Conservation (phyloP, 257 asterid species). For the Nicotiana obtusifolia region DNA sequence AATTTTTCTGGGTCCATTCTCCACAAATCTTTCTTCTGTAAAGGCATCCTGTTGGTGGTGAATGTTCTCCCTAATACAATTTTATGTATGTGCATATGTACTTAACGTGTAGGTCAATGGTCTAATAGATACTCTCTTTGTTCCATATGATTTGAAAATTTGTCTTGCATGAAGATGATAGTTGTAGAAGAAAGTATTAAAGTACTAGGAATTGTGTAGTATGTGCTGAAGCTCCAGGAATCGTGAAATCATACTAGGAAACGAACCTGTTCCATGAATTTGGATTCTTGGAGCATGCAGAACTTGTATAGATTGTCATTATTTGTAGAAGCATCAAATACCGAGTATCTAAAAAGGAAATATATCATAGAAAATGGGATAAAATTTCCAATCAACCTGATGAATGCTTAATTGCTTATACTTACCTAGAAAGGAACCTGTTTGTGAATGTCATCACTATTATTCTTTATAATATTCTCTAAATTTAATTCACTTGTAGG, state of each 20-base stretch:
- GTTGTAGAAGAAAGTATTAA: neutral
- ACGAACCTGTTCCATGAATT: neutral
- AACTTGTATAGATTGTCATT: neutral
- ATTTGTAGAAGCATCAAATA: neutral
- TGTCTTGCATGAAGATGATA: neutral
- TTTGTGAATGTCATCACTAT: neutral
- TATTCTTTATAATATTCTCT: neutral
- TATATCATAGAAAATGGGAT: neutral
- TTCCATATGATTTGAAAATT: slow-evolving; percentile 3
- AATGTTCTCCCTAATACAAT: slow-evolving; percentile 12
- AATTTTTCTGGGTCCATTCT: slow-evolving; percentile 6
- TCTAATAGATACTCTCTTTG: neutral
- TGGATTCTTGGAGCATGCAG: neutral
- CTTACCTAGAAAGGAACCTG: neutral
- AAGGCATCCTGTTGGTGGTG: slow-evolving; percentile 9
- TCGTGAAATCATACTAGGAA: neutral
- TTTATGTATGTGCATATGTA: neutral
- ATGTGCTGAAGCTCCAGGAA: neutral
- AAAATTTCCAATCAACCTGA: neutral
- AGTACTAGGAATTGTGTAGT: neutral
- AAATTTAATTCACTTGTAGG: neutral
- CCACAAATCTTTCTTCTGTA: slow-evolving; percentile 18
- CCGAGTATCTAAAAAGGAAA: neutral
- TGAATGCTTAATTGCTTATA: neutral
- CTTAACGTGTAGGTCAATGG: neutral